phyloP scores from a whole-genome alignment of 805 yeast genomes.

The Candida glaebosa region DNA sequence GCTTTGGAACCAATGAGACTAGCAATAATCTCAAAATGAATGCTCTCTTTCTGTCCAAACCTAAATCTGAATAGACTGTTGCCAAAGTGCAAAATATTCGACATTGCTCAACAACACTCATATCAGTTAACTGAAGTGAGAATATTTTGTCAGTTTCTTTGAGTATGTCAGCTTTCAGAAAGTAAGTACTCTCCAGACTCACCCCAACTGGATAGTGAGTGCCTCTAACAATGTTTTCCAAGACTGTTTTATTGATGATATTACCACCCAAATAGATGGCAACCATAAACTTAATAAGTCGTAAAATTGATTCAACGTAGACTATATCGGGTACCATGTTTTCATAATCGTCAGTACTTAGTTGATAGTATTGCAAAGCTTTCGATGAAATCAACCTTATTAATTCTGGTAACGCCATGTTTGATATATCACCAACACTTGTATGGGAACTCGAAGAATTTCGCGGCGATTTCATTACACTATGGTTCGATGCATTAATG shows the following conservation, averaged over 20 bases:
- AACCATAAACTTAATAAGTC: slow-evolving; percentile 62
- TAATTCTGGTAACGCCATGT: slow-evolving; percentile 30
- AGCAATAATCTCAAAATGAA: slow-evolving; percentile 67
- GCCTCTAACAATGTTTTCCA: slow-evolving; percentile 5
- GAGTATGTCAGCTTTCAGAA: slow-evolving; percentile 40
- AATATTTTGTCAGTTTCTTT: slow-evolving; percentile 33
- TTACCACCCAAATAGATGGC: slow-evolving; percentile 43
- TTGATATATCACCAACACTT: slow-evolving; percentile 21
- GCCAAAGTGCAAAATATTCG: slow-evolving; percentile 66
- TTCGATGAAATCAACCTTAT: slow-evolving; percentile 26
- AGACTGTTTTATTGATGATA: slow-evolving; percentile 29
- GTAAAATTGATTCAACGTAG: slow-evolving; percentile 64
- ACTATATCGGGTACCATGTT: slow-evolving; percentile 83
- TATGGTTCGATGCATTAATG: not conserved
- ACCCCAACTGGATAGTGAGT: not conserved
- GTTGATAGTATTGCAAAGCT: slow-evolving; percentile 27
- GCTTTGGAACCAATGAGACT: slow-evolving; percentile 44
- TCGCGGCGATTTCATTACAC: slow-evolving; percentile 27
- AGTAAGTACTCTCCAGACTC: slow-evolving; percentile 10
- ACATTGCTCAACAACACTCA: slow-evolving; percentile 51
- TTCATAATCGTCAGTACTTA: slow-evolving; percentile 54
- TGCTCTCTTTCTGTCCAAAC: slow-evolving; percentile 63
- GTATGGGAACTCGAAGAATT: slow-evolving; percentile 24
- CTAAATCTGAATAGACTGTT: slow-evolving; percentile 56
- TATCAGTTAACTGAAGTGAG: slow-evolving; percentile 31